Base-by-base conservation (phyloP, 495 filamentous ascomycete genomes). In the Penicillium macrosclerotiorum region DNA sequence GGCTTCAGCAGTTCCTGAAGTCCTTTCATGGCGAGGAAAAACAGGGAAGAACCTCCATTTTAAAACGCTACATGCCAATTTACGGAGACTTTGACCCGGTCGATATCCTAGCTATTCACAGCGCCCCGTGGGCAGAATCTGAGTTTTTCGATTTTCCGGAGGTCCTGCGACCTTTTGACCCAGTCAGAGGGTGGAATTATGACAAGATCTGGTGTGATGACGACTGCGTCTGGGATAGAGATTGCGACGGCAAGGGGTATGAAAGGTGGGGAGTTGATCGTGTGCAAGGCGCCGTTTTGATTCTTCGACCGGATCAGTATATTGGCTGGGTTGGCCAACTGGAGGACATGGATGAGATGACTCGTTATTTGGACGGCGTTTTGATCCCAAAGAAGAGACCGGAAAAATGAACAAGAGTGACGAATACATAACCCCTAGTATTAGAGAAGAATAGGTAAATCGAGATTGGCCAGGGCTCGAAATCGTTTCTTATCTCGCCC, bases 131-230 rank as follows among this genome's bases (percentile, higher is more conserved):
- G 37, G 61, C 45, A 0, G 64, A 78, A 4, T 65, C 70, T 0
- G 77, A 83, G 45, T 63, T 85, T 24, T 59, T 77, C 16, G 76
- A 83, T 35, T 78, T 86, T 25, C 81, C 79, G 0, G 71, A 77
- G 4, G 57, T 79, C 5, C 60, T 83, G 39, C 77, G 74, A 45
- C 78, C 77, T 0, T 81, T 75, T 17, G 69, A 78, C 29, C 49
- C 71, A 24, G 54, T 69, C 7, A 54, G 54, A 4, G 83, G 82
- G 0, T 85, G 78, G 75, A 78, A 80, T 30, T 87, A 85, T 54
- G 64, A 71, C 13, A 82, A 81, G 49, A 74, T 87, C 3, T 87
- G 76, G 67, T 77, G 76, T 14, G 85, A 89, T 55, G 81, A 80
- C 49, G 63, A 55, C 47, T 77, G 70, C 29, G 75, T 78, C 48